phyloP scores from a whole-genome alignment of 164 flowering plant genomes.

The Taxillus chinensis region DNA sequence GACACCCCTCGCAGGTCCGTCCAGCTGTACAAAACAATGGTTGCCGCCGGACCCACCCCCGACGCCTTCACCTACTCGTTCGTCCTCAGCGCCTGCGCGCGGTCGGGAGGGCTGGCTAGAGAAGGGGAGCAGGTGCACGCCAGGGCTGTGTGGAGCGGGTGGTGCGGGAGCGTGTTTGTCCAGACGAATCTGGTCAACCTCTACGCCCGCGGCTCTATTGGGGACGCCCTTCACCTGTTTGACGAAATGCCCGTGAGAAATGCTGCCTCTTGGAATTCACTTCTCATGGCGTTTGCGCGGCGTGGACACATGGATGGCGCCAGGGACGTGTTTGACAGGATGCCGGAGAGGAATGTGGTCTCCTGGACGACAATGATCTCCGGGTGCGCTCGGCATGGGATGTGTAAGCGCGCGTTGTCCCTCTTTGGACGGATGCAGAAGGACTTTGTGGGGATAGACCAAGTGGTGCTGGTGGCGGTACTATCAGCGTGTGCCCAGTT shows the following conservation, averaged over 20 bases:
- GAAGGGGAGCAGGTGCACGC: slow-evolving; percentile 59
- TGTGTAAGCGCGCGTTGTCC: slow-evolving; percentile 36
- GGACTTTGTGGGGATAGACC: slow-evolving; percentile 31
- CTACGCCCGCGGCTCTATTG: slow-evolving; percentile 17
- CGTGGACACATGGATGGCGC: slow-evolving; percentile 34
- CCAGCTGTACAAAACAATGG: slow-evolving; percentile 31
- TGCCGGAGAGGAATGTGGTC: slow-evolving; percentile 58
- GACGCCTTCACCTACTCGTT: slow-evolving; percentile 51
- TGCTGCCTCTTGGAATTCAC: slow-evolving; percentile 38
- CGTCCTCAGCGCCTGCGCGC: slow-evolving; percentile 39
- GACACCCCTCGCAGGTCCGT: slow-evolving; percentile 19
- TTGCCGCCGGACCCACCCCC: slow-evolving; percentile 18
- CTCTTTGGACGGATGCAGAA: slow-evolving; percentile 37
- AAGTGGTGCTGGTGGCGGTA: slow-evolving; percentile 42
- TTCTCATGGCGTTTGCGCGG: slow-evolving; percentile 31
- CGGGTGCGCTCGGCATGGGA: slow-evolving; percentile 37
- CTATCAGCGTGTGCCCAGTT: slow-evolving; percentile 57
- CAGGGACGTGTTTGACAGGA: slow-evolving; percentile 30
- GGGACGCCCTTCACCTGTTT: slow-evolving; percentile 29
- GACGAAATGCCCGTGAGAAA: slow-evolving; percentile 32
- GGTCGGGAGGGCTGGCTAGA: slow-evolving; percentile 15
- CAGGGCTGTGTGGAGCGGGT: slow-evolving; percentile 33
- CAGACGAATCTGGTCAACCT: slow-evolving; percentile 50
- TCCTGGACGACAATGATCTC: slow-evolving; percentile 73
- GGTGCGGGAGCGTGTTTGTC: slow-evolving; percentile 30